Conservation (phyloP, 169 alveolate genomes). For the Plasmodium adleri region DNA sequence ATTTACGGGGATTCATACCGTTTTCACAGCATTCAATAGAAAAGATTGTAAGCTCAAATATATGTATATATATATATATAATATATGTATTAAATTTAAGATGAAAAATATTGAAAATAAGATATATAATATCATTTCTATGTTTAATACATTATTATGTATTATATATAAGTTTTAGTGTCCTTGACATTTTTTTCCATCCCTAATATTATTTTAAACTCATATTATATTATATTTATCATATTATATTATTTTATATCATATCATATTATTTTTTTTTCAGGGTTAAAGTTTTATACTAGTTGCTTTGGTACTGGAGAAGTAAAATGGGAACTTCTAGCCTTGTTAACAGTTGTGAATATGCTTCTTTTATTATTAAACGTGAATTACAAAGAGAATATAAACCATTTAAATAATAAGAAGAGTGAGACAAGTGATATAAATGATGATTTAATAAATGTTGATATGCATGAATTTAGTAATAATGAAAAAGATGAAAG, state of each 20-base stretch:
- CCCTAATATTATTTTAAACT: background rate
- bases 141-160: background rate
- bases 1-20: constrained; percentile 69
- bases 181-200: background rate
- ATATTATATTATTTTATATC: background rate
- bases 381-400: constrained; percentile 61
- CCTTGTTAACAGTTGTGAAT: constrained; percentile 40
- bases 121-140: background rate
- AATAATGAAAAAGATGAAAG: constrained; percentile 75
- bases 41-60: constrained; percentile 49
- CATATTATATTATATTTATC: background rate
- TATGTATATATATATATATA: background rate
- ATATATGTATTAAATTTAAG: background rate
- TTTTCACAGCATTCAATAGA: constrained; percentile 62
- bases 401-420: constrained; percentile 42
- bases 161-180: background rate
- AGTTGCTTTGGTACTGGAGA: constrained; percentile 68
- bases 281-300: constrained; percentile 62
- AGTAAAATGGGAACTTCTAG: constrained; percentile 73
- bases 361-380: constrained; percentile 36
- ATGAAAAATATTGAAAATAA: background rate
- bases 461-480: constrained; percentile 68
- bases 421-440: constrained; percentile 70
- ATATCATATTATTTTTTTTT: constrained; percentile 8
- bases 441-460: constrained; percentile 73